These are phyloP conservation scores for Erucastrum elatum DNA, from an alignment of 345 rosid genomes.

Conservation along the genomic window DNA sequence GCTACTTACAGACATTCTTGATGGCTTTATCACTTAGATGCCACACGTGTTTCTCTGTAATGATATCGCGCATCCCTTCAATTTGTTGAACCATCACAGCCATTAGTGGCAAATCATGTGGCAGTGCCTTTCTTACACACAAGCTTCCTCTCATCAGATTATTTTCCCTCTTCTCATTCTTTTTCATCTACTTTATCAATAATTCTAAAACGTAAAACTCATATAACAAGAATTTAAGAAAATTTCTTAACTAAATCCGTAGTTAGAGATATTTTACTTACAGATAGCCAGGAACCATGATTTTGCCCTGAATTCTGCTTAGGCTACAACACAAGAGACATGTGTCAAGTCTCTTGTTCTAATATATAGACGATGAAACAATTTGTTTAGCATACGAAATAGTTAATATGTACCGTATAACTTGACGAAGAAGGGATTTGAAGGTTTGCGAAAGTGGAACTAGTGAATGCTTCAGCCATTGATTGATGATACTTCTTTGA, in stretches of 20 bases:
- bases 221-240: too few relatives aligned
- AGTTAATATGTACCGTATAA: conserved; percentile 8
- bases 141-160: conserved; percentile 32
- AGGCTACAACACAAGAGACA: conserved; percentile 40
- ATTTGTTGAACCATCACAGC: conserved; percentile 78
- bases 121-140: conserved; percentile 56
- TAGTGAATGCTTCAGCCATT: conserved; percentile 60
- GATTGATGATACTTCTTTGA: conserved; percentile 11
- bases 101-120: conserved; percentile 72
- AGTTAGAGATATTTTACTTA: conserved; percentile 15
- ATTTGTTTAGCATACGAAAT: background rate
- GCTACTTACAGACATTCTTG: conserved; percentile 74
- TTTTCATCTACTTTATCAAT: conserved; percentile 1
- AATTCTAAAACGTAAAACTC: background rate
- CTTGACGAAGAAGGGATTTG: conserved; percentile 31
- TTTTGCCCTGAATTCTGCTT: conserved; percentile 44
- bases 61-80: conserved; percentile 67
- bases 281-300: conserved; percentile 42
- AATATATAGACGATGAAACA: background rate
- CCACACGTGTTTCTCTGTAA: conserved; percentile 67
- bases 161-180: conserved; percentile 35
- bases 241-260: background rate
- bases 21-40: conserved; percentile 85
- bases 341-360: background rate
- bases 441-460: conserved; percentile 48